Conservation (phyloP, 495 filamentous ascomycete genomes). For the Glutinoglossum americanum region DNA sequence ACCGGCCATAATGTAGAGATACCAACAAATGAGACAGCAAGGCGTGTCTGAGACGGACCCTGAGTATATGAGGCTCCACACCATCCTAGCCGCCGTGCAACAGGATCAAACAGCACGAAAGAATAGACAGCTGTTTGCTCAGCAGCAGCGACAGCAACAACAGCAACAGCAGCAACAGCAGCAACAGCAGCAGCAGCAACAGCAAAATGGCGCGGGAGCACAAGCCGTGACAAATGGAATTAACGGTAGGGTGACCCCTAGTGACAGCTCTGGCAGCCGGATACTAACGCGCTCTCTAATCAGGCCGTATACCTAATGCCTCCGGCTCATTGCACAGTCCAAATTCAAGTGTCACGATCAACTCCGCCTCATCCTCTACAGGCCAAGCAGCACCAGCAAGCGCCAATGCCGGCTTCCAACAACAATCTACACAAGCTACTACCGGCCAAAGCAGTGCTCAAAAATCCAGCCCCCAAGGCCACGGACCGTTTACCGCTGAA, state of each 20-base stretch:
- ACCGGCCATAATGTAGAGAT: conserved; percentile 34
- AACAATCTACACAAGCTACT: conserved; percentile 6
- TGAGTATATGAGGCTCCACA: conserved; percentile 53
- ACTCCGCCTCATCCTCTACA: conserved; percentile 12
- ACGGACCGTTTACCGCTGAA: conserved; percentile 40
- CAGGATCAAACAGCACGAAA: conserved; percentile 25
- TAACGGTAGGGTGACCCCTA: conserved; percentile 16
- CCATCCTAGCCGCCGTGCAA: conserved; percentile 42
- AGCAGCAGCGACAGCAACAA: conserved; percentile 26
- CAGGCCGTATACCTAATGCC: background rate
- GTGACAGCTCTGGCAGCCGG: conserved; percentile 14
- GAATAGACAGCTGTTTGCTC: conserved; percentile 21
- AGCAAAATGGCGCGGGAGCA: conserved; percentile 20
- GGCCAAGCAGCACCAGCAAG: conserved; percentile 20
- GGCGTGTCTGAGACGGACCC: conserved; percentile 56
- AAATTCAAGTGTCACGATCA: conserved; percentile 7
- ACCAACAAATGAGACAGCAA: conserved; percentile 55
- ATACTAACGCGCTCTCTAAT: background rate
- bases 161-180: conserved; percentile 27
- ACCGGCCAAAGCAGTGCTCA: conserved; percentile 8
- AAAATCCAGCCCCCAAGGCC: conserved; percentile 16
- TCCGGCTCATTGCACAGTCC: background rate
- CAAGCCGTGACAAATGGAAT: conserved; percentile 19
- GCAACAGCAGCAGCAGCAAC: conserved; percentile 4
- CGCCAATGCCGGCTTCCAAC: conserved; percentile 14